Evolutionary conservation across 2,329 filamentous ascomycete genomes (phyloP).

Genomic region (Botryotinia convoluta): DNA sequence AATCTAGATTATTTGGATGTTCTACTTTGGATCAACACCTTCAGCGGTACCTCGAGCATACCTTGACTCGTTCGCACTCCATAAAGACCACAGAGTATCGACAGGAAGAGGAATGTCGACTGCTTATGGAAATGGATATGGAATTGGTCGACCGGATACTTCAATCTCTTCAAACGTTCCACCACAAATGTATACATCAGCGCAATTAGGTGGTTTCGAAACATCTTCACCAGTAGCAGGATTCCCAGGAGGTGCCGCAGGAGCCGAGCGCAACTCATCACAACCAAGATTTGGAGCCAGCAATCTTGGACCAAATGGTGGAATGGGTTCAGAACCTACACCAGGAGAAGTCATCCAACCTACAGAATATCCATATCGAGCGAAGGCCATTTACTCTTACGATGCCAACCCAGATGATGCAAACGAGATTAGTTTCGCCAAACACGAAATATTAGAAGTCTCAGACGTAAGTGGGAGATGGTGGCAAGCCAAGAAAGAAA

Average conservation of each 20-base stretch:
- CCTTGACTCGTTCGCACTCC: constrained; percentile 90
- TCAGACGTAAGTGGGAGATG: constrained; percentile 94
- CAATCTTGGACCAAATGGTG: constrained; percentile 35
- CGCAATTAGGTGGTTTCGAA: constrained; percentile 92
- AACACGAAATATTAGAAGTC: constrained; percentile 94
- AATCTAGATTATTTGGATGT: constrained; percentile 88
- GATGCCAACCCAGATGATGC: constrained; percentile 96
- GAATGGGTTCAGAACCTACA: constrained; percentile 35
- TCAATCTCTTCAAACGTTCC: constrained; percentile 73
- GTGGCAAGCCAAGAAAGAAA: constrained; percentile 98
- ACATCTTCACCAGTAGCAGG: constrained; percentile 77
- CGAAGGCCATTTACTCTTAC: constrained; percentile 98
- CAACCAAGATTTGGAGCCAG: constrained; percentile 43
- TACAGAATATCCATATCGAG: constrained; percentile 93
- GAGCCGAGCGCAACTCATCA: constrained; percentile 60
- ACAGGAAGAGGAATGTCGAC: constrained; percentile 56
- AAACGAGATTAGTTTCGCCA: constrained; percentile 94
- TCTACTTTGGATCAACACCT: constrained; percentile 94
- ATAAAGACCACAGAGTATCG: constrained; percentile 65
- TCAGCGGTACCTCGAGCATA: constrained; percentile 83
- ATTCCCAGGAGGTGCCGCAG: constrained; percentile 33
- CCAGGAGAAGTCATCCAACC: constrained; percentile 63
- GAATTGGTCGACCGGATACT: constrained; percentile 74
- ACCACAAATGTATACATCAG: constrained; percentile 97
- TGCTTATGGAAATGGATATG: constrained; percentile 69